Evolutionary conservation across 352 stramenopile species (phyloP).

Genomic region (Globisporangium uncinulatum): DNA sequence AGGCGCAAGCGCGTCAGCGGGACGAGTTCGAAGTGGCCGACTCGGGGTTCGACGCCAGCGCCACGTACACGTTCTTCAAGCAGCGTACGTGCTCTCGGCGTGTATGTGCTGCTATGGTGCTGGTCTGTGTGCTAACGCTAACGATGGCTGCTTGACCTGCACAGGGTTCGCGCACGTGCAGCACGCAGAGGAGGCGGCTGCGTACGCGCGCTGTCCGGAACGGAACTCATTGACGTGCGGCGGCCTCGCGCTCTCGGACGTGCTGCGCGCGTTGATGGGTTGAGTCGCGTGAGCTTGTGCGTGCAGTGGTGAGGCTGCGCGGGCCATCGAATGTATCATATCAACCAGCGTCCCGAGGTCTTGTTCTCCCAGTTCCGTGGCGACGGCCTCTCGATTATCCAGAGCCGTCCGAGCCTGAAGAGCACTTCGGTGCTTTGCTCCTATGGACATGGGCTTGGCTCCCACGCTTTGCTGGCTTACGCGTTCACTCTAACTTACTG

Average conservation of each 20-base stretch:
- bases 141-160: background rate
- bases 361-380: too few relatives aligned
- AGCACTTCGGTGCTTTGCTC: too few relatives aligned
- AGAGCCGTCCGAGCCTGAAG: too few relatives aligned
- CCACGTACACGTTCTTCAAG: slow-evolving; percentile 68
- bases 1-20: slow-evolving; percentile 32
- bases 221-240: background rate
- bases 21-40: slow-evolving; percentile 38
- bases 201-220: slow-evolving; percentile 19
- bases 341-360: background rate
- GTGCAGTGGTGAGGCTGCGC: background rate
- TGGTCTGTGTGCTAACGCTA: background rate
- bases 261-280: slow-evolving; percentile 5
- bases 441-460: too few relatives aligned
- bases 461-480: background rate
- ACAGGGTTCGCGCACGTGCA: slow-evolving; percentile 24
- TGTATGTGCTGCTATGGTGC: background rate
- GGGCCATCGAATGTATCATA: background rate
- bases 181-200: slow-evolving; percentile 10
- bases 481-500: background rate
- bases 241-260: slow-evolving; percentile 1
- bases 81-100: slow-evolving; percentile 26
- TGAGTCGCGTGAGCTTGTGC: background rate
- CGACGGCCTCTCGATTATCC: too few relatives aligned
- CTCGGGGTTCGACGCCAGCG: slow-evolving; percentile 51